These are phyloP conservation scores for Paracorniculantispora psalliotae DNA, from an alignment of 2,329 filamentous ascomycete genomes.

Conservation along the genomic window DNA sequence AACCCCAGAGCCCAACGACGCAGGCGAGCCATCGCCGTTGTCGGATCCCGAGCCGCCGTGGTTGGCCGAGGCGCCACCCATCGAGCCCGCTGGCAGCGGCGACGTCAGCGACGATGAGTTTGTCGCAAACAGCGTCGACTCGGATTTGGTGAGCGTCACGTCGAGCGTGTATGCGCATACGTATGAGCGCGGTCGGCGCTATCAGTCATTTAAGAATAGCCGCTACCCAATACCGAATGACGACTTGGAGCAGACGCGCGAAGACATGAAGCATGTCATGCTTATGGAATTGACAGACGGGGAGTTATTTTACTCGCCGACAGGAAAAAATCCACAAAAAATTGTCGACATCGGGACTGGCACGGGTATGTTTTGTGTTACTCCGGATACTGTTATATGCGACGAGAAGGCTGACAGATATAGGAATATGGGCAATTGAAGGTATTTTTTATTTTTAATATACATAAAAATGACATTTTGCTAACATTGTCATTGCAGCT, in stretches of 20 bases:
- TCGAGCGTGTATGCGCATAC: conserved; percentile 31
- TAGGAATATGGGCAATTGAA: conserved; percentile 50
- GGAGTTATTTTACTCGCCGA: conserved; percentile 35
- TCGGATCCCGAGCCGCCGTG: not conserved
- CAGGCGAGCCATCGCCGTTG: not conserved
- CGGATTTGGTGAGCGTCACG: conserved; percentile 18
- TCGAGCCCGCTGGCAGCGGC: conserved; percentile 3
- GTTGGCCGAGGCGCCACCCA: conserved; percentile 1
- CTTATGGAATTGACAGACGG: conserved; percentile 40
- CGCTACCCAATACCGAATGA: conserved; percentile 46
- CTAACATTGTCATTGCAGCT: conserved; percentile 21
- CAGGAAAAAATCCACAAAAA: conserved; percentile 34
- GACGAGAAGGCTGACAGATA: not conserved
- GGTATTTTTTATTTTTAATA: conserved; percentile 22
- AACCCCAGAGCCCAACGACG: not conserved
- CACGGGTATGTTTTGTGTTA: conserved; percentile 22
- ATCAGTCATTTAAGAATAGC: conserved; percentile 39
- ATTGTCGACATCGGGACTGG: conserved; percentile 48
- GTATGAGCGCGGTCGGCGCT: conserved; percentile 31
- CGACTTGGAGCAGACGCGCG: conserved; percentile 39
- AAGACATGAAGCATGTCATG: conserved; percentile 41
- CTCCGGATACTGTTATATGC: not conserved
- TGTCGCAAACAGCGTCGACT: conserved; percentile 6
- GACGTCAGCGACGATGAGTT: conserved; percentile 11
- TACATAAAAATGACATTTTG: no score